Percentiles rank a stretch among this genome's conserved stretches.
Conservation (phyloP, 73 alveolate species). For the Paramecium sonneborni region DNA sequence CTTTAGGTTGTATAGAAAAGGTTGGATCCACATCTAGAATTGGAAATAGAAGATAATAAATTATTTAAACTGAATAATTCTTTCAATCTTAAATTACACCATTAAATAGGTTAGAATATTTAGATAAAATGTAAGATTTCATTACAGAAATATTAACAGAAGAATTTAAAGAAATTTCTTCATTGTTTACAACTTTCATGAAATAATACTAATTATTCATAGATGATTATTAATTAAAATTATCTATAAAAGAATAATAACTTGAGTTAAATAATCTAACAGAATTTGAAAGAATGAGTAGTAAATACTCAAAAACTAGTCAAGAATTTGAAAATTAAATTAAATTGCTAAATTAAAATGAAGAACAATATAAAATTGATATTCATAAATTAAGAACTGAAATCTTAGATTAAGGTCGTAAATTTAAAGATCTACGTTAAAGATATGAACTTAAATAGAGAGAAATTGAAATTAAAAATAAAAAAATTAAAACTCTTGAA, state of each 20-base stretch:
- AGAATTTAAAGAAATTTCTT: constrained; percentile 4
- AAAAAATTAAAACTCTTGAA: not conserved
- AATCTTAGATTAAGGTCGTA: not conserved
- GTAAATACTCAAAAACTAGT: not conserved
- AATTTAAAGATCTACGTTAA: constrained; percentile 3
- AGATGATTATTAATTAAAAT: not conserved
- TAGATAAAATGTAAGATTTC: constrained; percentile 17
- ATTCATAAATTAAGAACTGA: not conserved
- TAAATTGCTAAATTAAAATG: not conserved
- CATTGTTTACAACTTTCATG: not conserved
- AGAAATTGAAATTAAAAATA: constrained; percentile 6
- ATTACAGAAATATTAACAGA: not conserved
- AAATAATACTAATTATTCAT: not conserved
- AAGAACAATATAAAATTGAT: not conserved
- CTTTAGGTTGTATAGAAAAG: not conserved
- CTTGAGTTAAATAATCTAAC: not conserved
- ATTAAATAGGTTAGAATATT: not conserved
- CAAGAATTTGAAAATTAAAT: not conserved
- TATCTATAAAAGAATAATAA: not conserved
- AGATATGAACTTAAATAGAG: not conserved
- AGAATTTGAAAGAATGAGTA: not conserved
- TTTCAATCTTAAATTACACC: not conserved
- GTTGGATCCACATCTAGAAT: not conserved
- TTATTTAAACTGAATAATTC: not conserved
- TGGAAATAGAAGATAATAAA: not conserved